A percentile compares a stretch with the other conserved stretches of the same genome.
Evolutionary conservation across 371 early-diverging fungal species (phyloP).

Genomic region (Smittium mucronatum): DNA sequence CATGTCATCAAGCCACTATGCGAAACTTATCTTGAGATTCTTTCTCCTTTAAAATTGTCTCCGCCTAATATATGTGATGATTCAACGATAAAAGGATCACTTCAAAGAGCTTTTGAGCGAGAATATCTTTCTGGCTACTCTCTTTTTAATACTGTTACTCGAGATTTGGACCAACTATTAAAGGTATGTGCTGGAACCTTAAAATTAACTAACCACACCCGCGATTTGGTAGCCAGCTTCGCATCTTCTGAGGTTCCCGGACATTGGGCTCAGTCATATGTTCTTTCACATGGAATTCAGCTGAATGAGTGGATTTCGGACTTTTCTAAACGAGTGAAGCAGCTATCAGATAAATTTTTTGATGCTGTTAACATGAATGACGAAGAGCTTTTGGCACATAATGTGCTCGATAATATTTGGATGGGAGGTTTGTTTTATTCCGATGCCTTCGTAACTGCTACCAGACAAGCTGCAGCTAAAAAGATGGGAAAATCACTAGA

Average conservation of each 20-base stretch:
- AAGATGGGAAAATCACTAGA: slow-evolving; percentile 48
- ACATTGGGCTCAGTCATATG: slow-evolving; percentile 60
- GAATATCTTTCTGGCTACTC: slow-evolving; percentile 51
- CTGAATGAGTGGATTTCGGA: slow-evolving; percentile 62
- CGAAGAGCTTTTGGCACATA: background rate
- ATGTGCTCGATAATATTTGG: slow-evolving; percentile 42
- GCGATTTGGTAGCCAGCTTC: slow-evolving; percentile 51
- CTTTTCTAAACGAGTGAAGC: slow-evolving; percentile 52
- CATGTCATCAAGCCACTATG: slow-evolving; percentile 16
- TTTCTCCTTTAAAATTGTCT: slow-evolving; percentile 42
- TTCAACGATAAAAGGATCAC: slow-evolving; percentile 45
- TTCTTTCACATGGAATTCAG: slow-evolving; percentile 44
- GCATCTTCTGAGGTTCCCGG: slow-evolving; percentile 61
- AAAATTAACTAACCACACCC: slow-evolving; percentile 76
- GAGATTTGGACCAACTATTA: slow-evolving; percentile 50
- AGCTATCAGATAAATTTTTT: slow-evolving; percentile 43
- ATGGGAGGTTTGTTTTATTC: slow-evolving; percentile 81
- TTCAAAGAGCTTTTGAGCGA: slow-evolving; percentile 73
- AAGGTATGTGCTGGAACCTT: slow-evolving; percentile 57
- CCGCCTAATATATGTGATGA: slow-evolving; percentile 12
- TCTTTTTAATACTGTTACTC: slow-evolving; percentile 47
- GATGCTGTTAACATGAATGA: slow-evolving; percentile 12
- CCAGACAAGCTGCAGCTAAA: slow-evolving; percentile 76
- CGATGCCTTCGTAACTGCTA: slow-evolving; percentile 84
- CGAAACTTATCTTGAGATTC: slow-evolving; percentile 40